Percentiles rank a stretch among this genome's conserved stretches.
phyloP scores from a whole-genome alignment of 441 rosid species.

The Macaranga tanarius region DNA sequence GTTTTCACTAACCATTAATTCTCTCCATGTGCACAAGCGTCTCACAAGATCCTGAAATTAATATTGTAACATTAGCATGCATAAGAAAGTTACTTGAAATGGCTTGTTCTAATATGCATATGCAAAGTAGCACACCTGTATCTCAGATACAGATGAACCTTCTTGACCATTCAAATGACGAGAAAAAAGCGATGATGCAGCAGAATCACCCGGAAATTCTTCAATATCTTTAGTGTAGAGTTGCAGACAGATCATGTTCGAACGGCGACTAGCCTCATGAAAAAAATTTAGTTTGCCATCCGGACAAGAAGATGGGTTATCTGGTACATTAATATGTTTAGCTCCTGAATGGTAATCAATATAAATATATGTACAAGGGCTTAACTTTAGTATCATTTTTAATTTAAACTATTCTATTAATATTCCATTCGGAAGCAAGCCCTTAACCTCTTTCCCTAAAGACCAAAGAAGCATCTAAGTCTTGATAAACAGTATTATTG shows the following conservation, averaged over 20 bases:
- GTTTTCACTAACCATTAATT: slow-evolving; percentile 67
- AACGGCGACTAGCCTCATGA: slow-evolving; percentile 87
- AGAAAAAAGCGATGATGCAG: slow-evolving; percentile 71
- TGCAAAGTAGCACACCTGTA: slow-evolving; percentile 50
- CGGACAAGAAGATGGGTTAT: slow-evolving; percentile 63
- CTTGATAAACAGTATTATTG: neutral
- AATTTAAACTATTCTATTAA: neutral
- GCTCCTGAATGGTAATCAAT: slow-evolving; percentile 26
- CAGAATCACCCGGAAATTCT: slow-evolving; percentile 74
- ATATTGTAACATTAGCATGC: slow-evolving; percentile 20
- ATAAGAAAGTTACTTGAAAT: slow-evolving; percentile 10
- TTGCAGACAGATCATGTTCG: slow-evolving; percentile 80
- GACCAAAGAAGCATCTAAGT: neutral
- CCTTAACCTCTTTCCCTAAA: neutral
- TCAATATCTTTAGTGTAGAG: slow-evolving; percentile 73
- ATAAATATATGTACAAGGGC: slow-evolving; percentile 2
- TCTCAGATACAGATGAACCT: slow-evolving; percentile 47
- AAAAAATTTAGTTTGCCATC: slow-evolving; percentile 60
- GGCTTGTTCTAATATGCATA: slow-evolving; percentile 5
- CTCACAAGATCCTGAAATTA: slow-evolving; percentile 70
- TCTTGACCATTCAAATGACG: slow-evolving; percentile 63
- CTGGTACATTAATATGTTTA: slow-evolving; percentile 55
- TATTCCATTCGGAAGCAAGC: neutral
- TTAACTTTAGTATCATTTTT: neutral
- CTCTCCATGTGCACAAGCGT: slow-evolving; percentile 88